phyloP scores from a whole-genome alignment of 2,329 filamentous ascomycete genomes.

The Penicillium sp. region DNA sequence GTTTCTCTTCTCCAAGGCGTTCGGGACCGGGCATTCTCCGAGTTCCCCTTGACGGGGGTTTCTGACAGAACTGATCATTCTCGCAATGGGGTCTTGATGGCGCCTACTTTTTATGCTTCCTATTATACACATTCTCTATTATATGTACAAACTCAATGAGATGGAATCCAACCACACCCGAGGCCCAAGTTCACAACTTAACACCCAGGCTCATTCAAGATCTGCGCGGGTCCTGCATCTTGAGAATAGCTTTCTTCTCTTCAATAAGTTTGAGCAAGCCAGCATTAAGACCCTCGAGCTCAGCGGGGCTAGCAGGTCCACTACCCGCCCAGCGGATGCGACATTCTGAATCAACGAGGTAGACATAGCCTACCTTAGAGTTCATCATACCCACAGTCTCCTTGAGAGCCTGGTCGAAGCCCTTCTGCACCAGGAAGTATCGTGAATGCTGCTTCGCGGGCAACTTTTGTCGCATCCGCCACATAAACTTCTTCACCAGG shows the following conservation, averaged over 20 bases:
- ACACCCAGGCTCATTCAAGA: slow-evolving; percentile 16
- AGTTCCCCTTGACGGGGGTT: slow-evolving; percentile 11
- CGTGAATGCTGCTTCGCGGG: slow-evolving; percentile 51
- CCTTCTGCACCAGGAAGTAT: slow-evolving; percentile 59
- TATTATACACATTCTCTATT: slow-evolving; percentile 29
- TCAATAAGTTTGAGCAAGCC: slow-evolving; percentile 43
- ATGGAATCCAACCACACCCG: slow-evolving; percentile 12
- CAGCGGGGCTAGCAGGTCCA: slow-evolving; percentile 41
- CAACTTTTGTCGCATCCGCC: slow-evolving; percentile 47
- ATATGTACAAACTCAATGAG: slow-evolving; percentile 27
- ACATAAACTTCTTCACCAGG: slow-evolving; percentile 55
- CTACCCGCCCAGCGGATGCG: slow-evolving; percentile 94
- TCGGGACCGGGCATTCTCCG: slow-evolving; percentile 16
- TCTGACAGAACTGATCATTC: slow-evolving; percentile 16
- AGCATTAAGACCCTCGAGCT: slow-evolving; percentile 43
- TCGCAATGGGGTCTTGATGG: slow-evolving; percentile 14
- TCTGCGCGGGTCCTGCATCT: slow-evolving; percentile 20
- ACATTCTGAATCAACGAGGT: slow-evolving; percentile 81
- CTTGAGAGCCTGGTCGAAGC: slow-evolving; percentile 54
- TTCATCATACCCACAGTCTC: slow-evolving; percentile 70
- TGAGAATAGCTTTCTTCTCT: slow-evolving; percentile 33
- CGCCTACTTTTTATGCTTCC: slow-evolving; percentile 16
- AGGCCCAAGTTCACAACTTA: slow-evolving; percentile 3
- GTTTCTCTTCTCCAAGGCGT: slow-evolving; percentile 19
- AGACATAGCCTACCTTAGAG: slow-evolving; percentile 88